phyloP scores from a whole-genome alignment of 768 basidiomycete species.

The Thelephora ganbajun region DNA sequence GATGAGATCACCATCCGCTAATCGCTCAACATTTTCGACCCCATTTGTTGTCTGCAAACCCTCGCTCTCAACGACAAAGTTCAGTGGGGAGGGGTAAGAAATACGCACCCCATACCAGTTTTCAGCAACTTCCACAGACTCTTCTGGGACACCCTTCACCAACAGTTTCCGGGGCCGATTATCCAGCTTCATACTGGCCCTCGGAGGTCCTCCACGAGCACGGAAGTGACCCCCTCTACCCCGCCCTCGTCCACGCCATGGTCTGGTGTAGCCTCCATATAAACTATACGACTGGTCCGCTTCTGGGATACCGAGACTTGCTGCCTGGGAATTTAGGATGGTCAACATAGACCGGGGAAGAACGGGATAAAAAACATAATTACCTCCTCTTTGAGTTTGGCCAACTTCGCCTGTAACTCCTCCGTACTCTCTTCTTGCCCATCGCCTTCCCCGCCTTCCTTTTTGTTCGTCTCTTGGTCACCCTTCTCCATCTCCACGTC shows the following conservation, averaged over 20 bases:
- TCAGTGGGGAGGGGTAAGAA: not conserved
- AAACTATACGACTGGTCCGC: slow-evolving; percentile 22
- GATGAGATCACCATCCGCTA: slow-evolving; percentile 43
- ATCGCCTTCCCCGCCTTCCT: slow-evolving; percentile 25
- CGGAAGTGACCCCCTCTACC: slow-evolving; percentile 49
- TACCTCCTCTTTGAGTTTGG: slow-evolving; percentile 70
- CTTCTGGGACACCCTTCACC: slow-evolving; percentile 50
- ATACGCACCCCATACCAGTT: slow-evolving; percentile 71
- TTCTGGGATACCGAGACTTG: slow-evolving; percentile 57
- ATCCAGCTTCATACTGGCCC: slow-evolving; percentile 77
- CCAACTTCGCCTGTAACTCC: slow-evolving; percentile 60
- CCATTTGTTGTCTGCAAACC: slow-evolving; percentile 46
- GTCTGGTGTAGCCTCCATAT: slow-evolving; percentile 19
- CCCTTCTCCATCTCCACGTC: slow-evolving; percentile 49
- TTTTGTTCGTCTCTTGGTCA: slow-evolving; percentile 76
- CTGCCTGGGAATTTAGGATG: slow-evolving; percentile 32
- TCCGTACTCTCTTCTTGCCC: slow-evolving; percentile 45
- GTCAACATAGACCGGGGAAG: not conserved
- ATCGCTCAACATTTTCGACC: slow-evolving; percentile 45
- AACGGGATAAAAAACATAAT: slow-evolving; percentile 8
- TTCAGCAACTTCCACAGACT: slow-evolving; percentile 44
- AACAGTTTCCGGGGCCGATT: slow-evolving; percentile 75
- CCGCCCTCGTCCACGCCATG: slow-evolving; percentile 60
- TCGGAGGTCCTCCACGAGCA: slow-evolving; percentile 51
- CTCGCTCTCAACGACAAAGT: too few relatives aligned